phyloP scores from a whole-genome alignment of 2,329 filamentous ascomycete genomes.

The Decorospora gaudefroyi region DNA sequence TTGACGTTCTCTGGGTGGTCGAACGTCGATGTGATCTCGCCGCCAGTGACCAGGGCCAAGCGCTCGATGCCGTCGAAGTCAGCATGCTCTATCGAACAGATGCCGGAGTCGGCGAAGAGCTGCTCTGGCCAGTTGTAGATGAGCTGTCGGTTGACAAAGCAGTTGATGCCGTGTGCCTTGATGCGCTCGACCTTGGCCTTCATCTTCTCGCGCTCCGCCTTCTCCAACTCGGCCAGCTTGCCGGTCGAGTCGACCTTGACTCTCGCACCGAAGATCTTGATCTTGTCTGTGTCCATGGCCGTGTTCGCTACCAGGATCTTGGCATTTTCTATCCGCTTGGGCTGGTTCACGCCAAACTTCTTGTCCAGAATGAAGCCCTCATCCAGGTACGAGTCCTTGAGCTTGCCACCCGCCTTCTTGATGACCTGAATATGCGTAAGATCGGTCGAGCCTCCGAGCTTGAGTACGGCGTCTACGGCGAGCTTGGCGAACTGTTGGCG shows the following conservation, averaged over 20 bases:
- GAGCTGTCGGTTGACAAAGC: conserved; percentile 98
- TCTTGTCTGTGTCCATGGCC: conserved; percentile 99
- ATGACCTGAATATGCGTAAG: conserved; percentile 99
- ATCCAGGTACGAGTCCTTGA: conserved; percentile 96
- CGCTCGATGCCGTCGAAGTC: conserved; percentile 98
- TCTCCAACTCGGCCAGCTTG: conserved; percentile 97
- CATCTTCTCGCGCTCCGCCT: conserved; percentile 99
- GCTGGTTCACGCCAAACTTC: conserved; percentile 98
- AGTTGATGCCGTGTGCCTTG: conserved; percentile 98
- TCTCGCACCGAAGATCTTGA: conserved; percentile 97
- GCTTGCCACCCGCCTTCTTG: conserved; percentile 98
- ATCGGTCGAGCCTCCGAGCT: conserved; percentile 87
- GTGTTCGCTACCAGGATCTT: conserved; percentile 99
- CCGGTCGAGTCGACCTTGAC: conserved; percentile 96
- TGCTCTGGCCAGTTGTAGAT: conserved; percentile 99
- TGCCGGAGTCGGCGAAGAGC: conserved; percentile 95
- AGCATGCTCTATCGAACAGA: conserved; percentile 97
- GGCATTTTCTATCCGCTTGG: conserved; percentile 94
- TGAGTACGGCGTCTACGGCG: conserved; percentile 86
- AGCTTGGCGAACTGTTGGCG: conserved; percentile 87
- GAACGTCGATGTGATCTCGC: conserved; percentile 96
- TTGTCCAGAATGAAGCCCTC: conserved; percentile 99
- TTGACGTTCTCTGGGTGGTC: conserved; percentile 98
- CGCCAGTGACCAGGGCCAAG: conserved; percentile 90
- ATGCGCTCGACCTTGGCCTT: conserved; percentile 98